Evolutionary conservation across 345 rosid species (phyloP).

Genomic region (Laguncularia racemosa): DNA sequence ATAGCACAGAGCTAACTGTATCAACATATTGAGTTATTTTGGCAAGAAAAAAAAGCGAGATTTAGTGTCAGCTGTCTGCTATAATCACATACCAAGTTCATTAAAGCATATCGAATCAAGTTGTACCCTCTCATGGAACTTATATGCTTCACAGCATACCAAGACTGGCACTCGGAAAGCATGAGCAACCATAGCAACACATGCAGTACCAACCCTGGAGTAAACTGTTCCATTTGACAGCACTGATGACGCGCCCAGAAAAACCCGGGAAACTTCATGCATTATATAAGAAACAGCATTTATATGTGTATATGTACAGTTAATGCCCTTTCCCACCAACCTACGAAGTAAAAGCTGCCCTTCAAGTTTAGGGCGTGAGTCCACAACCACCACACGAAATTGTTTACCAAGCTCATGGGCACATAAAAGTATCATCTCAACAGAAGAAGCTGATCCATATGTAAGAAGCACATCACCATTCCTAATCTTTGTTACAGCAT

Average conservation of each 20-base stretch:
- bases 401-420: constrained; percentile 83
- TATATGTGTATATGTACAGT: constrained; percentile 79
- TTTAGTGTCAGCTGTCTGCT: background rate
- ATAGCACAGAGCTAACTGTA: constrained; percentile 6
- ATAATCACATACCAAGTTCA: constrained; percentile 68
- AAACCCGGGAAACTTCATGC: constrained; percentile 91
- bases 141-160: constrained; percentile 95
- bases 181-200: constrained; percentile 95
- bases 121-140: constrained; percentile 92
- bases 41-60: background rate
- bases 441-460: constrained; percentile 79
- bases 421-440: constrained; percentile 79
- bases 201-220: constrained; percentile 94
- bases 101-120: constrained; percentile 94
- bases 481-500: constrained; percentile 82
- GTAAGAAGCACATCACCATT: constrained; percentile 96
- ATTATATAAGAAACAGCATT: constrained; percentile 89
- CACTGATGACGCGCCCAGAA: constrained; percentile 90
- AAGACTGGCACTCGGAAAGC: constrained; percentile 76
- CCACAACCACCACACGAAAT: constrained; percentile 84
- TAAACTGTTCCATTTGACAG: constrained; percentile 94
- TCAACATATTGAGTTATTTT: constrained; percentile 3
- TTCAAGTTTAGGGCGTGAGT: constrained; percentile 92
- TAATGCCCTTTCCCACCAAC: constrained; percentile 74
- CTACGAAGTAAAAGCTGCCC: constrained; percentile 81